Conservation (phyloP, 1,284 basidiomycete genomes). For the Moesziomyces sp. region DNA sequence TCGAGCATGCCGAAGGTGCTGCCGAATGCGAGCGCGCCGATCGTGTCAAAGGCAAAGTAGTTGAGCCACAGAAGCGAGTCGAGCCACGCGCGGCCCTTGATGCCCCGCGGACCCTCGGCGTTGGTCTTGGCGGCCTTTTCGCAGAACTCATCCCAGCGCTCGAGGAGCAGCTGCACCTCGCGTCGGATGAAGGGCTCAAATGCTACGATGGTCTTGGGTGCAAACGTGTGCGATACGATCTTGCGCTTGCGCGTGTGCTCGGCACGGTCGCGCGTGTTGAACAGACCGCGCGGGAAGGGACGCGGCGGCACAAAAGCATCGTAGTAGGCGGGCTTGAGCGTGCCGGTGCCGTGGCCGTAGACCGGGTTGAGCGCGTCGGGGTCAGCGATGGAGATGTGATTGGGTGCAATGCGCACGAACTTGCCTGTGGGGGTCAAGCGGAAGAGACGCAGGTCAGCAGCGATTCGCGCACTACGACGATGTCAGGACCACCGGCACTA, state of each 20-base stretch:
- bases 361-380: slow-evolving; percentile 65
- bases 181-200: slow-evolving; percentile 63
- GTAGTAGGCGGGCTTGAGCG: slow-evolving; percentile 72
- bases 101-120: slow-evolving; percentile 45
- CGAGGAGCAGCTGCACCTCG: slow-evolving; percentile 57
- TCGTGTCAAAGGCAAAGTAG: slow-evolving; percentile 79
- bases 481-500: background rate
- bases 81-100: slow-evolving; percentile 59
- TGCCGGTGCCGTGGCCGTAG: slow-evolving; percentile 56
- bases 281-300: slow-evolving; percentile 71
- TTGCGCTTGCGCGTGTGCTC: slow-evolving; percentile 90
- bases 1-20: slow-evolving; percentile 85
- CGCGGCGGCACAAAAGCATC: slow-evolving; percentile 75
- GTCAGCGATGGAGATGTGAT: slow-evolving; percentile 84
- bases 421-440: slow-evolving; percentile 58
- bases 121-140: slow-evolving; percentile 46
- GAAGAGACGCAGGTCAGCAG: background rate
- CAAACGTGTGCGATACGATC: slow-evolving; percentile 85
- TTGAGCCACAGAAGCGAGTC: slow-evolving; percentile 75
- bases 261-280: slow-evolving; percentile 83
- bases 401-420: slow-evolving; percentile 85
- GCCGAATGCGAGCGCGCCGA: slow-evolving; percentile 65
- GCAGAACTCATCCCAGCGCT: slow-evolving; percentile 60
- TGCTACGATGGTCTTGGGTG: slow-evolving; percentile 69
- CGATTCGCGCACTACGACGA: background rate